phyloP scores from a whole-genome alignment of 768 basidiomycete species.

The Boletus reticuloceps region DNA sequence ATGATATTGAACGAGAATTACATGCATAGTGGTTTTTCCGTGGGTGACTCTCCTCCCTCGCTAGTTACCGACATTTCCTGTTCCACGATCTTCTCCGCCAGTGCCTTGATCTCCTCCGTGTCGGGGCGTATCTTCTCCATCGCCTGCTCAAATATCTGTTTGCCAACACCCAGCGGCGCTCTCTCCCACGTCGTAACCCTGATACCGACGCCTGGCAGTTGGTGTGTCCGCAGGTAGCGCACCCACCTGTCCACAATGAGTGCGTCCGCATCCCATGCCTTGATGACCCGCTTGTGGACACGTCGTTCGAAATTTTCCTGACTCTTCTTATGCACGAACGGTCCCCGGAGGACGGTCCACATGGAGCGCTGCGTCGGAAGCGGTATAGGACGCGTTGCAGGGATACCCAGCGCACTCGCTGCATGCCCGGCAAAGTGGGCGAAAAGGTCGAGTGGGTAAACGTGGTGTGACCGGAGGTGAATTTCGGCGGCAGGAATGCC shows the following conservation, averaged over 20 bases:
- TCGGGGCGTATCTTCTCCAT: conserved; percentile 34
- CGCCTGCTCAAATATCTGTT: conserved; percentile 35
- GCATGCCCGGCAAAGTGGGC: conserved; percentile 82
- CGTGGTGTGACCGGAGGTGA: conserved; percentile 78
- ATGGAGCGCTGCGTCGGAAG: conserved; percentile 76
- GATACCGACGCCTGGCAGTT: conserved; percentile 85
- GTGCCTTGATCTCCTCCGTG: conserved; percentile 35
- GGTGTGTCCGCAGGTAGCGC: conserved; percentile 70
- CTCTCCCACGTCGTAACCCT: conserved; percentile 75
- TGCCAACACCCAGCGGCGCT: conserved; percentile 52
- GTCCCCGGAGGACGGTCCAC: conserved; percentile 83
- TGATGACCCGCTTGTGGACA: conserved; percentile 82
- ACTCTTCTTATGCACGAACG: conserved; percentile 90
- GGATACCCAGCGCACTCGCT: conserved; percentile 82
- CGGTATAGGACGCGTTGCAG: conserved; percentile 57
- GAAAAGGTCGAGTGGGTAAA: conserved; percentile 68
- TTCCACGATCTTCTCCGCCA: conserved; percentile 43
- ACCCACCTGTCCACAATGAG: conserved; percentile 80
- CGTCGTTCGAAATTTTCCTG: conserved; percentile 94
- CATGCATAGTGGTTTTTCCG: neutral
- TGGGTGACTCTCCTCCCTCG: neutral
- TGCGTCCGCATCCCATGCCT: conserved; percentile 85
- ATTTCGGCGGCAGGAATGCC: conserved; percentile 75
- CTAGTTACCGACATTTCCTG: conserved; percentile 21
- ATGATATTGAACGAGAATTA: no score